Conservation (phyloP, 768 basidiomycete species). For the Panaeolus cyanescens region DNA sequence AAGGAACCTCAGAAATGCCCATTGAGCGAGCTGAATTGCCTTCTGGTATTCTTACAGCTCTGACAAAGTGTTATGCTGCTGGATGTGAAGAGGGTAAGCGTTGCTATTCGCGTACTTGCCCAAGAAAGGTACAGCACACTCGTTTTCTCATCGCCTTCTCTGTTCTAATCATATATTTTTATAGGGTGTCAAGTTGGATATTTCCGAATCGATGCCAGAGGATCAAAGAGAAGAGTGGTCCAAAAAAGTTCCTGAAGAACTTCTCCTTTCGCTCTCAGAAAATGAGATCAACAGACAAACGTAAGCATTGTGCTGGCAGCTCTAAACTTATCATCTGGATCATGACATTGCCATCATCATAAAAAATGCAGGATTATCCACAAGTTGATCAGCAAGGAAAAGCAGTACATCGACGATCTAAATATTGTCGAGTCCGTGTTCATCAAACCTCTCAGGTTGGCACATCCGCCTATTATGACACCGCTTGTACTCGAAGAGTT, state of each 20-base stretch:
- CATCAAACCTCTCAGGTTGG: constrained; percentile 46
- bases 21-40: constrained; percentile 71
- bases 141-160: not conserved
- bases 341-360: not conserved
- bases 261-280: constrained; percentile 55
- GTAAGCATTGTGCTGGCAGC: constrained; percentile 28
- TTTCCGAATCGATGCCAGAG: constrained; percentile 38
- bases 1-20: constrained; percentile 56
- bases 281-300: constrained; percentile 86
- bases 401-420: constrained; percentile 87
- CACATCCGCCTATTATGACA: constrained; percentile 47
- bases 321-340: constrained; percentile 3
- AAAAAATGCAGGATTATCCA: constrained; percentile 63
- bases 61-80: constrained; percentile 89
- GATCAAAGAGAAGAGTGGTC: constrained; percentile 52
- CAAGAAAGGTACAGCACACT: constrained; percentile 51
- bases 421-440: constrained; percentile 77
- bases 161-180: not conserved
- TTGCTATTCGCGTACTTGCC: constrained; percentile 86
- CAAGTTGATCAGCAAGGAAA: constrained; percentile 88
- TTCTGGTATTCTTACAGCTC: constrained; percentile 83
- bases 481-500: constrained; percentile 73
- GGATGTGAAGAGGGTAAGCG: constrained; percentile 76
- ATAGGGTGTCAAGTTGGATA: constrained; percentile 25
- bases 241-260: constrained; percentile 42